Percentiles rank a stretch among this genome's conserved stretches.
phyloP scores from a whole-genome alignment of 257 asterid species.

The Gynochthodes officinalis region DNA sequence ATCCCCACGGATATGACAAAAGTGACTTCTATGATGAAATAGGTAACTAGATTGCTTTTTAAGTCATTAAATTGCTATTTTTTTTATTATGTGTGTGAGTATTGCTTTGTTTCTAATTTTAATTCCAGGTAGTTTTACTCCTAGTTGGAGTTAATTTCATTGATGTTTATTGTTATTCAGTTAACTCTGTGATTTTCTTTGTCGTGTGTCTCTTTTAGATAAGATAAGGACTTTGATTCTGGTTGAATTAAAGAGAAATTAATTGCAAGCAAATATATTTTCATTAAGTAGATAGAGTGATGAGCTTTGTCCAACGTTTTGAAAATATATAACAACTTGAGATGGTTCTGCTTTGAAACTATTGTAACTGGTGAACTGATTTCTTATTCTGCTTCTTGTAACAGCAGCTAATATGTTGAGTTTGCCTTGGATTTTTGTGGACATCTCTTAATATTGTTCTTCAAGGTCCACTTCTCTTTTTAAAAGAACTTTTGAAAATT shows the following conservation, averaged over 20 bases:
- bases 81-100: background rate
- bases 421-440: background rate
- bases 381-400: background rate
- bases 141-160: background rate
- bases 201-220: background rate
- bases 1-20: constrained; percentile 93
- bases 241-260: background rate
- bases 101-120: background rate
- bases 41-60: constrained; percentile 41
- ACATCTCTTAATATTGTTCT: background rate
- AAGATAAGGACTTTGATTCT: no score
- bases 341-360: background rate
- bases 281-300: background rate
- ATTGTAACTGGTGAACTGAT: background rate
- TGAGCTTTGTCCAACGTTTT: background rate
- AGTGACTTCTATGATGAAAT: constrained; percentile 90
- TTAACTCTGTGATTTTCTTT: background rate
- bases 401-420: background rate
- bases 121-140: background rate
- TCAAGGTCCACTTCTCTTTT: background rate
- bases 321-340: background rate
- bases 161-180: background rate
- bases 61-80: constrained; percentile 5
- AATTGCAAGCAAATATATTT: background rate
- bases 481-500: background rate